Evolutionary conservation across 2,329 filamentous ascomycete genomes (phyloP), one percentile per base, ranked within the genome.

Genomic region (Tolypocladium paradoxum): DNA sequence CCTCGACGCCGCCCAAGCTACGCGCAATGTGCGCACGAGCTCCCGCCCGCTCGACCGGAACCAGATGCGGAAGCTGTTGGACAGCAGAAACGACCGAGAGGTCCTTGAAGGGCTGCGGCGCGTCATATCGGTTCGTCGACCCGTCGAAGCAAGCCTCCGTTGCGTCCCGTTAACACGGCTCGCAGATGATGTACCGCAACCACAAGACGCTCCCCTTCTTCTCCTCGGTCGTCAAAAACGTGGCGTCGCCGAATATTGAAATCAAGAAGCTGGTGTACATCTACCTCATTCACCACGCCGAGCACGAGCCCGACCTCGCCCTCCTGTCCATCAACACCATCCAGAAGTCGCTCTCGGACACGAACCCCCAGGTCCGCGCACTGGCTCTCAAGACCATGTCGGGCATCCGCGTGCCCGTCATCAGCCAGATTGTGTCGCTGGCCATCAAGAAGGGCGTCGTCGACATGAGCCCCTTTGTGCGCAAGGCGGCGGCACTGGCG

Each of bases 221-320:
- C 76, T 95, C 92, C n/a, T 88, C 90, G 27, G 88, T 99, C 53
- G 90, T 99, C 68, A 99, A 99, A 75, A 99, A 97, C 62, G 90
- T 96, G 55, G 92, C 92, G 31, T 96, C 89, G 37, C 87, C 91
- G 16, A 96, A 90, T 63, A 79, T 96, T 62, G 90, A 95, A 65
- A 91, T 97, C 70, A 95, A 96, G 73, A 97, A 97, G 70, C 83
- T 99, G 53, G 93, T 99, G 57, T 99, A 99, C 76, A 95, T 96
- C 67, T 99, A 96, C 72, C 84, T 99, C 57, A 86, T 97, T 56
- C 89, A 95, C 67, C 91, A 99, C 78, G 93, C 93, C 68, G 93
- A 97, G 68, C 84, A 90, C 58, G 93, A 97, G 65, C 93, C 92
- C 54, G 93, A 99, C 70, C 87, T 96, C 47, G 91, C 93, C 22